Percentiles rank a stretch among this genome's conserved stretches.
phyloP scores from a whole-genome alignment of 306 rosid genomes.

The Carpinus viminea region DNA sequence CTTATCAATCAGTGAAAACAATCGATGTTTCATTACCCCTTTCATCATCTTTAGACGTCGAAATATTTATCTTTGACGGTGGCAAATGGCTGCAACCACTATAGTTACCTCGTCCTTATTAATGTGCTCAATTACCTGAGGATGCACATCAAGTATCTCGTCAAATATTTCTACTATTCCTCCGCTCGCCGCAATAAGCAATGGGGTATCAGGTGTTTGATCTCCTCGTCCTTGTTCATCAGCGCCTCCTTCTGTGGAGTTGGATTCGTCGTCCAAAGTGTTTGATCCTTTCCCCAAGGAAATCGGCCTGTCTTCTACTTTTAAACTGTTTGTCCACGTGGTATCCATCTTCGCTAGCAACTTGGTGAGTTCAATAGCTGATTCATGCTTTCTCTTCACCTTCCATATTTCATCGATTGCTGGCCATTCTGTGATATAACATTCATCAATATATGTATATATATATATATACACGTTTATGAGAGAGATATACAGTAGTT shows the following conservation, averaged over 20 bases:
- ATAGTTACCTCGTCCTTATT: constrained; percentile 13
- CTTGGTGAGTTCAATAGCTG: not conserved
- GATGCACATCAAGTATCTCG: constrained; percentile 11
- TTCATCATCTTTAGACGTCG: not conserved
- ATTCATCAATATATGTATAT: too few species aligned
- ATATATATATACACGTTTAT: too few species aligned
- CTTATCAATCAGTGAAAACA: not conserved
- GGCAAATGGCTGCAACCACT: constrained; percentile 29
- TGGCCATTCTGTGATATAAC: not conserved
- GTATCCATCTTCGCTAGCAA: not conserved
- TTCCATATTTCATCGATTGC: not conserved
- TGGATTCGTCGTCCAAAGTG: not conserved
- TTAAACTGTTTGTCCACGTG: not conserved
- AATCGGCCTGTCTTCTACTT: not conserved
- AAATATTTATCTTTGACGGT: constrained; percentile 29
- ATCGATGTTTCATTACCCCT: not conserved
- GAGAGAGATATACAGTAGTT: too few species aligned
- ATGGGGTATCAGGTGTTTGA: constrained; percentile 27
- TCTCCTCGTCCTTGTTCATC: too few species aligned
- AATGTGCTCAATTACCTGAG: constrained; percentile 21
- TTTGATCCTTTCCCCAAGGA: not conserved
- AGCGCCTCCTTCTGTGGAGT: too few species aligned
- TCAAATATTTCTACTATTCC: constrained; percentile 51
- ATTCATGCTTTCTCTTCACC: not conserved
- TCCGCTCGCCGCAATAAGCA: constrained; percentile 44